Evolutionary conservation across 441 rosid genomes (phyloP).

Genomic region (Populus trichocarpa): DNA sequence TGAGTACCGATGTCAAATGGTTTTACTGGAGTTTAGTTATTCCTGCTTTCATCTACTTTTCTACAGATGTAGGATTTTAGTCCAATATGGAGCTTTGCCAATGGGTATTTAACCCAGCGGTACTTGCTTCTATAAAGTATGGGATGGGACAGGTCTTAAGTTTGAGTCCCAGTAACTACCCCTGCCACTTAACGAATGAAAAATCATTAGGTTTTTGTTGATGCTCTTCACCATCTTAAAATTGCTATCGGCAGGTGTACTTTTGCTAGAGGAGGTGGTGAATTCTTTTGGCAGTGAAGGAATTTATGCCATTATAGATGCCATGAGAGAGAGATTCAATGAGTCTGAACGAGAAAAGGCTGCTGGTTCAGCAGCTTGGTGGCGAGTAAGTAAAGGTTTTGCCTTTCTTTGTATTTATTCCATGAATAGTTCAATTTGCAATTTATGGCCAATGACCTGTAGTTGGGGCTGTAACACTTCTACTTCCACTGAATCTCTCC

Average conservation of each 20-base stretch:
- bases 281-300: slow-evolving; percentile 74
- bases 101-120: not conserved
- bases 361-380: slow-evolving; percentile 76
- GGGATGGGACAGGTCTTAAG: not conserved
- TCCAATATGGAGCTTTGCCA: not conserved
- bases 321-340: slow-evolving; percentile 55
- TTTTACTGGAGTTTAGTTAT: not conserved
- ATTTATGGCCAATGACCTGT: slow-evolving; percentile 6
- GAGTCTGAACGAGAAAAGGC: slow-evolving; percentile 77
- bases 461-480: not conserved
- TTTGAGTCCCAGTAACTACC: not conserved
- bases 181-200: not conserved
- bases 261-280: slow-evolving; percentile 83
- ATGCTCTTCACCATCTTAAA: slow-evolving; percentile 4
- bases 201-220: not conserved
- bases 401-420: slow-evolving; percentile 11
- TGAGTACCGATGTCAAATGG: not conserved
- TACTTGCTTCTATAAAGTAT: not conserved
- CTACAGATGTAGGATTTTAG: not conserved
- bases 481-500: slow-evolving; percentile 5
- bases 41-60: not conserved
- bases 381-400: slow-evolving; percentile 63
- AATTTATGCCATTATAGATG: slow-evolving; percentile 63
- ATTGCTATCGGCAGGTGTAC: slow-evolving; percentile 57
- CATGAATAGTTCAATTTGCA: slow-evolving; percentile 9